These are phyloP conservation scores for Leishmania martiniquensis DNA, from an alignment of 208 protist species.

Conservation along the genomic window DNA sequence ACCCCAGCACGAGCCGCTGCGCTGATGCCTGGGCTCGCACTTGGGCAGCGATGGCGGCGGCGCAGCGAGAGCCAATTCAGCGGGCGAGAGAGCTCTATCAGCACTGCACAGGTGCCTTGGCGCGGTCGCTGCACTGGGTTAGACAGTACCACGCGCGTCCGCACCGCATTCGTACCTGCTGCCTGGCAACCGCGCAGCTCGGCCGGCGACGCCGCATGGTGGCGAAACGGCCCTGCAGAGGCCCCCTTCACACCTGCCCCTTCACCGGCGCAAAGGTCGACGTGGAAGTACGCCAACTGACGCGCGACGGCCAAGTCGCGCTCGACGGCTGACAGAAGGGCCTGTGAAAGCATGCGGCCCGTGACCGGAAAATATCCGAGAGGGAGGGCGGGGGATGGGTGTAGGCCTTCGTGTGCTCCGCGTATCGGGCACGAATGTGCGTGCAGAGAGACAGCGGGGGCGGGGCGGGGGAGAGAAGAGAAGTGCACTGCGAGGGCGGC, in stretches of 20 bases:
- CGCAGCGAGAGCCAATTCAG: conserved; percentile 29
- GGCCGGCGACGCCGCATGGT: background rate
- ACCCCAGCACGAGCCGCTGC: background rate
- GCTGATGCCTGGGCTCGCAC: background rate
- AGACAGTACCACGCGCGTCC: conserved; percentile 9
- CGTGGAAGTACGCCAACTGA: conserved; percentile 24
- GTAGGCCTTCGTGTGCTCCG: background rate
- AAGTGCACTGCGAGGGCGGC: background rate
- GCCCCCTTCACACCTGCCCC: background rate
- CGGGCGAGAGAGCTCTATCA: conserved; percentile 31
- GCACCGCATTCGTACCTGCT: background rate
- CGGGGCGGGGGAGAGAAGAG: too few species aligned
- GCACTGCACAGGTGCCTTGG: conserved; percentile 28
- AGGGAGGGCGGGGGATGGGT: background rate
- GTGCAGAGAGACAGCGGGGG: background rate
- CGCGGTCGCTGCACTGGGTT: conserved; percentile 32
- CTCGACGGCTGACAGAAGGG: conserved; percentile 24
- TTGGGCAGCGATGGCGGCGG: conserved; percentile 7
- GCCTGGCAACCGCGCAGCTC: background rate
- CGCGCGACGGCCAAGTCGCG: conserved; percentile 23
- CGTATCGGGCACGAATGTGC: background rate
- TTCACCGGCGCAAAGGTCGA: conserved; percentile 7
- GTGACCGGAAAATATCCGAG: background rate
- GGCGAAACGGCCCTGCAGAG: background rate
- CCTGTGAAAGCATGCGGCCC: conserved; percentile 11